phyloP scores from a whole-genome alignment of 1,139 yeast species.

The Kodamaea sp. region DNA sequence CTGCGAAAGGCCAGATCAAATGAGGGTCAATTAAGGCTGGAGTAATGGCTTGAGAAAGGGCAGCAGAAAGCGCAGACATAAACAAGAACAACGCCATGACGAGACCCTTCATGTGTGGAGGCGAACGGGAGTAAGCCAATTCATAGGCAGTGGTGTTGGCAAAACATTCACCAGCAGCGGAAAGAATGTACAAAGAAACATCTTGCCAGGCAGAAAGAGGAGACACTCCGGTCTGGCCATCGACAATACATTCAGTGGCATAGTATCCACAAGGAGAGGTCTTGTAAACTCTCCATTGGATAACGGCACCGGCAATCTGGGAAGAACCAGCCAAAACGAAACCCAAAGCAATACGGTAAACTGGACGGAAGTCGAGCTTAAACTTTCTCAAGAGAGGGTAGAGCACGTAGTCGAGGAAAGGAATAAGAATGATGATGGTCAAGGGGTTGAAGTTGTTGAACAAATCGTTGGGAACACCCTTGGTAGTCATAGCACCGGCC shows the following conservation, averaged over 20 bases:
- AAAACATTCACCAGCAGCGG: constrained; percentile 70
- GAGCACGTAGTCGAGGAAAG: constrained; percentile 56
- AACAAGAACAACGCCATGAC: constrained; percentile 67
- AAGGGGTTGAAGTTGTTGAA: constrained; percentile 69
- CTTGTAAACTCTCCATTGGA: constrained; percentile 36
- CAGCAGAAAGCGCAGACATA: constrained; percentile 61
- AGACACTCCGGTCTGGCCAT: constrained; percentile 31
- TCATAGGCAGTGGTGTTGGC: constrained; percentile 70
- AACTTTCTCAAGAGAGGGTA: constrained; percentile 61
- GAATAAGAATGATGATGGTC: constrained; percentile 64
- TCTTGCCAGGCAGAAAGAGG: constrained; percentile 62
- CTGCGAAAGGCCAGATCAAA: constrained; percentile 57
- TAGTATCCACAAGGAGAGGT: constrained; percentile 43
- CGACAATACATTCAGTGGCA: constrained; percentile 44
- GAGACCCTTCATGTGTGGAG: constrained; percentile 65
- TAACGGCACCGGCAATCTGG: constrained; percentile 43
- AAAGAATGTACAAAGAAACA: constrained; percentile 49
- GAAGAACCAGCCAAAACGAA: constrained; percentile 37
- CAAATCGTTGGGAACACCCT: constrained; percentile 73
- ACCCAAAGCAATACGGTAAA: constrained; percentile 38
- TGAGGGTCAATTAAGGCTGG: constrained; percentile 57
- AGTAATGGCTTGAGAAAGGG: constrained; percentile 55
- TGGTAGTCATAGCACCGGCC: constrained; percentile 64
- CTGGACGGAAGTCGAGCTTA: constrained; percentile 40
- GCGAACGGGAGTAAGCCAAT: constrained; percentile 69